Base-by-base conservation (phyloP, 108 stramenopile species). In the Stephanodiscus minutulus region DNA sequence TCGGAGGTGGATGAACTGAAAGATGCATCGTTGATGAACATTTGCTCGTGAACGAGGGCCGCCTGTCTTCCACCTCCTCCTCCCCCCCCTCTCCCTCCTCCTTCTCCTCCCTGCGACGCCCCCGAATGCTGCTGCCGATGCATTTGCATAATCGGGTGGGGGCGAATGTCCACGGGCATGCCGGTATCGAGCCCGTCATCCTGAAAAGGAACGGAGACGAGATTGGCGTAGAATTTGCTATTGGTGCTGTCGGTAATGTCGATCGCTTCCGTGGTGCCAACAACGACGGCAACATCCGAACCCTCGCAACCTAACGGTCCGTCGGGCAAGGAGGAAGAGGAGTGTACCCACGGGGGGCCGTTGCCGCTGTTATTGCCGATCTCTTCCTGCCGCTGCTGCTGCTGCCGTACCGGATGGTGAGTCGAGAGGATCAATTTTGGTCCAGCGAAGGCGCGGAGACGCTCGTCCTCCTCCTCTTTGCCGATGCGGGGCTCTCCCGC, bases 1-100 rank as follows among this genome's bases (percentile, higher is more conserved):
- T 25, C 28, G 65, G 54, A 28, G 36, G 8, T 31, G 24, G 49
- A 54, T 28, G 24, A 46, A 13, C 24, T 8, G n/a, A 44, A 44
- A 56, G 65, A 20, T 55, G 58, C 22, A 66, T 28, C 31, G 69
- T 17, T 3, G 84, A 64, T 39, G 83, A 81, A 12, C 65, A 35
- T 22, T 33, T 37, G 15, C 66, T 44, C 43, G 43, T 55, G 17
- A 15, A 11, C 39, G 39, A 39, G 74, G 69, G 7, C 66, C 37
- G 7, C 62, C 44, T 54, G 71, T 83, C n/a, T 21, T 39, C 39
- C 39, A 11, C 39, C 39, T 39, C 39, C 39, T 7, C 39, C 39
- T 39, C 39, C 11, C 8, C 39, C 39, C 39, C 39, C 39, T n/a
- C n/a, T n/a, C 39, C 7, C 39, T 1, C 15, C 43, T 15, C 13